A percentile compares a stretch with the other conserved stretches of the same genome.
Conservation (phyloP, 768 basidiomycete species). For the Lentinus brumalis region DNA sequence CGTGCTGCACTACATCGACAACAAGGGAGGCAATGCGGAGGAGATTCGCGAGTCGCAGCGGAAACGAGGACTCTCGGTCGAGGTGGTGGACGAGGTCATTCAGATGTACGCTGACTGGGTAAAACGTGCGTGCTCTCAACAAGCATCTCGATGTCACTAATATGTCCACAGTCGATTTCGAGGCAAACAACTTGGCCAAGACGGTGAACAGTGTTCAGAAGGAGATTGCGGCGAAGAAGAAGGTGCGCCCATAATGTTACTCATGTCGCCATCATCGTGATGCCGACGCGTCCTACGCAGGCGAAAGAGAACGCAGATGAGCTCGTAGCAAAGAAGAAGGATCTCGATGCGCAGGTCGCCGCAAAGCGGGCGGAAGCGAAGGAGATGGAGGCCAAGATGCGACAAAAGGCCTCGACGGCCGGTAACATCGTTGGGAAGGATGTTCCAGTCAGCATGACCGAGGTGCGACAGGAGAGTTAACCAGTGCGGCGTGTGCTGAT, state of each 20-base stretch:
- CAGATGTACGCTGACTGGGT: slow-evolving; percentile 93
- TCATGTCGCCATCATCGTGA: background rate
- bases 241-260: slow-evolving; percentile 46
- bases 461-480: slow-evolving; percentile 52
- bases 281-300: slow-evolving; percentile 40
- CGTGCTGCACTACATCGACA: slow-evolving; percentile 76
- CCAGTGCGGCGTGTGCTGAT: background rate
- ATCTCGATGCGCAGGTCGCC: slow-evolving; percentile 80
- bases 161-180: slow-evolving; percentile 75
- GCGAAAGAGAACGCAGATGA: slow-evolving; percentile 92
- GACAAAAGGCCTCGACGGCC: slow-evolving; percentile 75
- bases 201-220: slow-evolving; percentile 92
- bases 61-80: slow-evolving; percentile 86
- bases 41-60: slow-evolving; percentile 90
- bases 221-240: slow-evolving; percentile 92
- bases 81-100: slow-evolving; percentile 92
- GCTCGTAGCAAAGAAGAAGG: slow-evolving; percentile 80
- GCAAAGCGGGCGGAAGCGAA: slow-evolving; percentile 74
- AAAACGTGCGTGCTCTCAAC: slow-evolving; percentile 55
- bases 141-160: background rate
- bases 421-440: slow-evolving; percentile 92
- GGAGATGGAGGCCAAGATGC: slow-evolving; percentile 78
- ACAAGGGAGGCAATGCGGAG: slow-evolving; percentile 90
- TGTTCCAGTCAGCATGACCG: slow-evolving; percentile 84
- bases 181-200: slow-evolving; percentile 75